Evolutionary conservation across 768 basidiomycete species (phyloP), one percentile per base, ranked within the genome.

Genomic region (Phylloporus sp.): DNA sequence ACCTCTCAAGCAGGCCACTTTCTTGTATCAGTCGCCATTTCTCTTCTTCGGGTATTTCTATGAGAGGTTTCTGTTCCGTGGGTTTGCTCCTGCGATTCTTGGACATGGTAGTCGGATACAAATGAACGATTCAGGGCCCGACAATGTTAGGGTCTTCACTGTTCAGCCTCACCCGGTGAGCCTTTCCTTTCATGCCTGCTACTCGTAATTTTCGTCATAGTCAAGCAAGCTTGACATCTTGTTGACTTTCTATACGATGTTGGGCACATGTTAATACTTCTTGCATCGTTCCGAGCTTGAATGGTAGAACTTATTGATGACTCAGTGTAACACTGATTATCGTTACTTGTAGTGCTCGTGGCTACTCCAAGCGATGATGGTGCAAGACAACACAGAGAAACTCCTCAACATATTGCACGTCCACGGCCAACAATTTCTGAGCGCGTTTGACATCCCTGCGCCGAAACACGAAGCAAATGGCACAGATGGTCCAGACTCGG

Each of bases 1-100:
- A 52, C 51, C 72, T 70, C 46, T 77, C 70, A 13, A 86, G 71
- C 45, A 85, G 67, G 16, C 86, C 86, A 13, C 81, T 77, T 55
- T 88, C 74, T 10, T 80, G 78, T 58, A 91, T 78, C 32, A 91
- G 67, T 12, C 88, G 80, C 86, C 84, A 85, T 75, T 91, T 81
- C 64, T 91, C 89, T 2, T 85, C 81, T 62, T 88, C 82, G 4
- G 86, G 64, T 32, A 91, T 82, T 32, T 84, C 76, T 39, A 78
- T 52, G n/a, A 59, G 45, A 48, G 59, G 59, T 49, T 52, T 57
- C 27, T 57, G 53, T 27, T 24, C 51, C 24, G 55, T 58, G 40
- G 43, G 16, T 24, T 45, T 55, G 50, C 23, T 54, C 45, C 66
- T 64, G 53, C 62, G 61, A 29, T 52, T 67, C 53, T 44, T 67